Percentiles rank a stretch among this genome's conserved stretches.
phyloP scores from a whole-genome alignment of 2,329 filamentous ascomycete species.

The Esteya vermicola region DNA sequence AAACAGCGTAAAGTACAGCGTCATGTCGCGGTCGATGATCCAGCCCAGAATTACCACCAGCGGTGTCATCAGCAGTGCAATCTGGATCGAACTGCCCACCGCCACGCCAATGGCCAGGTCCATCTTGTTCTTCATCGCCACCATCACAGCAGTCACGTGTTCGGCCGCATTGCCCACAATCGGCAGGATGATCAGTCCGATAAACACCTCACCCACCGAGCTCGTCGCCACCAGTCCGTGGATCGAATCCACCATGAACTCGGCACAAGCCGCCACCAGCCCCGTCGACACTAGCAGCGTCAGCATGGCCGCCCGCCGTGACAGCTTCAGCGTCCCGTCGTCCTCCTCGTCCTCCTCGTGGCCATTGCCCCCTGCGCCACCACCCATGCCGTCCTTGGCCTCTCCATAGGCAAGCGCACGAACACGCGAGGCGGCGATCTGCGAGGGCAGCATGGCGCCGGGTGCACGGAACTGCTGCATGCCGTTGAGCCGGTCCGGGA shows the following conservation, averaged over 20 bases:
- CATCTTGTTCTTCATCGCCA: constrained; percentile 64
- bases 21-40: constrained; percentile 54
- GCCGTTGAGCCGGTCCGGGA: constrained; percentile 52
- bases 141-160: constrained; percentile 56
- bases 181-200: constrained; percentile 57
- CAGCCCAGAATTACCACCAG: constrained; percentile 59
- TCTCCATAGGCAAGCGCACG: constrained; percentile 14
- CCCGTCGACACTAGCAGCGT: constrained; percentile 49
- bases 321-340: constrained; percentile 24
- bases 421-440: constrained; percentile 25
- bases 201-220: constrained; percentile 49
- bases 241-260: constrained; percentile 57
- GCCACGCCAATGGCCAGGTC: constrained; percentile 60
- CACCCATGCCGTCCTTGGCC: no score
- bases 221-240: constrained; percentile 43
- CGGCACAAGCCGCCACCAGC: constrained; percentile 53
- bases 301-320: constrained; percentile 42
- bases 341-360: constrained; percentile 16
- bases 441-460: constrained; percentile 33
- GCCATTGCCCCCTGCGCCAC: constrained; percentile 4
- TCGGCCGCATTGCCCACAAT: constrained; percentile 63
- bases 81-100: constrained; percentile 58
- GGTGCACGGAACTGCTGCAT: constrained; percentile 29
- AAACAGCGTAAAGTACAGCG: constrained; percentile 75
- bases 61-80: constrained; percentile 57